A percentile compares a stretch with the other conserved stretches of the same genome.
phyloP scores from a whole-genome alignment of 2,329 filamentous ascomycete species.

The Coniochaeta pulveracea region DNA sequence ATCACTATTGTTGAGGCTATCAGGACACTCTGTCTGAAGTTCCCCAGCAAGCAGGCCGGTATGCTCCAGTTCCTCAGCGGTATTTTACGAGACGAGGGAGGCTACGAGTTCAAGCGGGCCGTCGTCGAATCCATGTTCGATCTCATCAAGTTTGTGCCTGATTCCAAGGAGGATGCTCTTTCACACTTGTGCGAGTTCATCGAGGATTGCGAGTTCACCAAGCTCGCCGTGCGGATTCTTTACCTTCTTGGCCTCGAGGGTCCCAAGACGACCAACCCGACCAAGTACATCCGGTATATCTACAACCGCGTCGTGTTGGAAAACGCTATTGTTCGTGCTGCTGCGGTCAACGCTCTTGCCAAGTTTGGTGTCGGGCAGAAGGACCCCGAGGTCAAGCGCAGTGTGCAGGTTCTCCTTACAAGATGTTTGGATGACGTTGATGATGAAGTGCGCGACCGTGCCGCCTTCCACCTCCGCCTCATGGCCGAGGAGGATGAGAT shows the following conservation, averaged over 20 bases:
- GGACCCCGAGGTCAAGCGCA: slow-evolving; percentile 92
- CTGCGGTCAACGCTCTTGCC: slow-evolving; percentile 87
- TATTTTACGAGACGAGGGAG: slow-evolving; percentile 92
- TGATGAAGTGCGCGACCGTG: slow-evolving; percentile 93
- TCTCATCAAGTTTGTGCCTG: slow-evolving; percentile 95
- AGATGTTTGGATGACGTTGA: slow-evolving; percentile 94
- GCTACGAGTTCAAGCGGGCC: slow-evolving; percentile 95
- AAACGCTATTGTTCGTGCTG: slow-evolving; percentile 90
- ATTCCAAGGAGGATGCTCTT: slow-evolving; percentile 69
- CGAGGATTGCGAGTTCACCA: slow-evolving; percentile 98
- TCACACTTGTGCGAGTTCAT: slow-evolving; percentile 98
- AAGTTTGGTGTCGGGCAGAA: slow-evolving; percentile 97
- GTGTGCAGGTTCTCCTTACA: slow-evolving; percentile 82
- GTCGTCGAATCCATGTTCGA: slow-evolving; percentile 99
- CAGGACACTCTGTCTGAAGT: slow-evolving; percentile 91
- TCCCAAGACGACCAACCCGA: slow-evolving; percentile 88
- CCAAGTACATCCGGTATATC: slow-evolving; percentile 98
- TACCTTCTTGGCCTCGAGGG: slow-evolving; percentile 91
- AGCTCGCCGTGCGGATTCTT: slow-evolving; percentile 87
- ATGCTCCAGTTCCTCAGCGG: slow-evolving; percentile 96
- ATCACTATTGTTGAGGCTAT: slow-evolving; percentile 99
- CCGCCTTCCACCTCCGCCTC: slow-evolving; percentile 79
- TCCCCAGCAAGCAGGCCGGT: slow-evolving; percentile 93
- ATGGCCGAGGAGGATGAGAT: slow-evolving; percentile 89
- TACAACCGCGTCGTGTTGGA: slow-evolving; percentile 97